Conservation (phyloP, 148 eudicot species). For the Diospyros kaki region DNA sequence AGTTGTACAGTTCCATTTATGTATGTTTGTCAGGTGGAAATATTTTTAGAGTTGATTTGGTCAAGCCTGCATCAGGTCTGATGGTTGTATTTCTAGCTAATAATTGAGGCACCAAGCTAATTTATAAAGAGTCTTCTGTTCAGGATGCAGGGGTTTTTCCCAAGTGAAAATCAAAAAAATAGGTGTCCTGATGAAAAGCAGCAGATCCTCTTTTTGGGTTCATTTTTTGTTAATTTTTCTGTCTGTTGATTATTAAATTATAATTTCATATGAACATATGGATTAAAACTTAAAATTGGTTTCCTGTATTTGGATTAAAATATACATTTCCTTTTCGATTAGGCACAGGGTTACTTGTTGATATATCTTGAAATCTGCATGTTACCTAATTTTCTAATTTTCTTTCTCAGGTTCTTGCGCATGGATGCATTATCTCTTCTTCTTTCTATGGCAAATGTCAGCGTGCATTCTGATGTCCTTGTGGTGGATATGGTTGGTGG, state of each 20-base stretch:
- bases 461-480: slow-evolving; percentile 78
- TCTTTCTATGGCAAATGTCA: slow-evolving; percentile 79
- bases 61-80: not conserved
- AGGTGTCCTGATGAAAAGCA: not conserved
- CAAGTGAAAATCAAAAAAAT: not conserved
- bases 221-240: not conserved
- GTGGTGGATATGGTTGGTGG: slow-evolving; percentile 92
- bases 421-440: slow-evolving; percentile 73
- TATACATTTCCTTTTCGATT: not conserved
- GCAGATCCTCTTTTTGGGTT: not conserved
- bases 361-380: not conserved
- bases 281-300: not conserved
- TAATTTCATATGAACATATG: not conserved
- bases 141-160: not conserved
- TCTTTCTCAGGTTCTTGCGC: slow-evolving; percentile 58
- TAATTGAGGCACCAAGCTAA: not conserved
- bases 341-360: not conserved
- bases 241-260: not conserved
- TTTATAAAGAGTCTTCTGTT: not conserved
- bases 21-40: not conserved
- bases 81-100: not conserved
- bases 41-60: not conserved
- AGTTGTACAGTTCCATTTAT: not conserved
- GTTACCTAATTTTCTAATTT: not conserved
- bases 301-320: too few relatives aligned